Conservation (phyloP, 1,139 yeast species). For the Williopsis jadinii region DNA sequence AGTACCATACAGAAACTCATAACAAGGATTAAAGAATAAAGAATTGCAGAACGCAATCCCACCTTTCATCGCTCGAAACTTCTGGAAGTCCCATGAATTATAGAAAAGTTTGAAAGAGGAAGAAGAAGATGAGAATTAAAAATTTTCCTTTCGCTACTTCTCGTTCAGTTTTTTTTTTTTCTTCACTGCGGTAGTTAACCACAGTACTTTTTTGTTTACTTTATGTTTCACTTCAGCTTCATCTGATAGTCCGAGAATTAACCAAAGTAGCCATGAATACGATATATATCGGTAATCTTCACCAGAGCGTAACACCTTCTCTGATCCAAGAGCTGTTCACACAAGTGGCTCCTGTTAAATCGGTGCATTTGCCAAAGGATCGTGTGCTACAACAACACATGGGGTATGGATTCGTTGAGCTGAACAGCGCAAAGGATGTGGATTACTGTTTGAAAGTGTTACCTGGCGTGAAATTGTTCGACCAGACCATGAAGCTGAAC, state of each 20-base stretch:
- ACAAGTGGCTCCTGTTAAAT: constrained; percentile 76
- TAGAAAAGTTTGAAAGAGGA: too few relatives aligned
- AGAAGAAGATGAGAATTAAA: too few relatives aligned
- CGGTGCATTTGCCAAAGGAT: constrained; percentile 74
- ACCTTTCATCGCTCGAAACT: too few relatives aligned
- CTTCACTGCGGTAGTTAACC: too few relatives aligned
- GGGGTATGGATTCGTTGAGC: constrained; percentile 87
- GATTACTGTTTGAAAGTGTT: constrained; percentile 62
- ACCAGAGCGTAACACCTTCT: constrained; percentile 60
- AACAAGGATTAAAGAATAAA: too few relatives aligned
- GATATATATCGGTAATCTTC: constrained; percentile 79
- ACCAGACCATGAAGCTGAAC: constrained; percentile 56
- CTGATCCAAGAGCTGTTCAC: constrained; percentile 73
- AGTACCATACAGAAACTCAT: too few relatives aligned
- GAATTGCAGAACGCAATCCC: too few relatives aligned
- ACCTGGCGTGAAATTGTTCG: constrained; percentile 57
- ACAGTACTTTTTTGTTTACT: background rate
- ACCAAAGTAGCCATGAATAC: constrained; percentile 27
- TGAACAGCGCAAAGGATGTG: constrained; percentile 52
- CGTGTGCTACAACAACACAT: constrained; percentile 64
- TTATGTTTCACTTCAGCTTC: background rate
- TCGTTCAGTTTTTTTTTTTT: too few relatives aligned
- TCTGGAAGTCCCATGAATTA: too few relatives aligned
- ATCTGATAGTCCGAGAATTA: background rate
- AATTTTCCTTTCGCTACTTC: too few relatives aligned